These are phyloP conservation scores for Phyllosticta capitalensis DNA, from an alignment of 2,329 filamentous ascomycete genomes.

Conservation along the genomic window DNA sequence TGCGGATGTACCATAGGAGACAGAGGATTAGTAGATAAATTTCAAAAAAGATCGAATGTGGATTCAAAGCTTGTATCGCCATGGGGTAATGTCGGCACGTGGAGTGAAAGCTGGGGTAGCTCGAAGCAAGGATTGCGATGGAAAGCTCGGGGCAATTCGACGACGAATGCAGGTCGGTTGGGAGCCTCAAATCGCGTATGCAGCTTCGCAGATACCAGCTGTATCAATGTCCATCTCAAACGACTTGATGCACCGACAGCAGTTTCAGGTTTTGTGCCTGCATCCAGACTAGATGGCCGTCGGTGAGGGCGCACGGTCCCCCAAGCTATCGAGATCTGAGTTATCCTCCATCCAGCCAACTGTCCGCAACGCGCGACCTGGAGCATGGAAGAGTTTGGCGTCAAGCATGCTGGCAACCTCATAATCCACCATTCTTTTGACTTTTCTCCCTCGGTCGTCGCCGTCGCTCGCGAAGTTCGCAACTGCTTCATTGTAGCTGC, in stretches of 20 bases:
- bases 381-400: background rate
- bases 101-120: background rate
- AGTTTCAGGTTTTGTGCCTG: background rate
- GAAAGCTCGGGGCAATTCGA: background rate
- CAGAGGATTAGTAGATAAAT: too few species aligned
- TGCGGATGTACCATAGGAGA: too few species aligned
- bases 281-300: background rate
- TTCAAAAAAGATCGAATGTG: too few species aligned
- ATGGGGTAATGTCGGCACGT: background rate
- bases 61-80: background rate
- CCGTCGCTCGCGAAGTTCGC: constrained; percentile 42
- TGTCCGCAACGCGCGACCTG: background rate
- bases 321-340: background rate
- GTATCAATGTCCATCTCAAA: background rate
- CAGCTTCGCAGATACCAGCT: background rate
- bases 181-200: background rate
- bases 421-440: constrained; percentile 44
- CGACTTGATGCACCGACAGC: background rate
- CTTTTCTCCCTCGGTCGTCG: constrained; percentile 39
- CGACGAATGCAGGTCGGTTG: background rate
- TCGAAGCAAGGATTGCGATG: background rate
- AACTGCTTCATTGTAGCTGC: constrained; percentile 41
- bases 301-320: background rate
- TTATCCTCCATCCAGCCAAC: background rate
- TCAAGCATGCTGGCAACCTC: constrained; percentile 16